Conservation (phyloP, 2,329 filamentous ascomycete species). For the Aurifilum marmelostoma region DNA sequence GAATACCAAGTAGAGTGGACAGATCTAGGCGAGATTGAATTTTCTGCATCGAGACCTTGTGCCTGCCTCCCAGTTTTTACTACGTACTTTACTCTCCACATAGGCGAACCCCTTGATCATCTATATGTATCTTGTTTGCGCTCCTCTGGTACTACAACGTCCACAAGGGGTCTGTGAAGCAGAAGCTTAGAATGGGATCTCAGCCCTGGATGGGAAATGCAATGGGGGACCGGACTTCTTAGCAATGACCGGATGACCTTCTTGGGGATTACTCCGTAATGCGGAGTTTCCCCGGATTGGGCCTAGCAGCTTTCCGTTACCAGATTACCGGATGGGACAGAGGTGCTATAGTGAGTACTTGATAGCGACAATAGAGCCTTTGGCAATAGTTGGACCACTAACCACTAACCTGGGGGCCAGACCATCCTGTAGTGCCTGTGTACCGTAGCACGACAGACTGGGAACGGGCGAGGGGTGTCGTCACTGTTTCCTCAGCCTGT, state of each 20-base stretch:
- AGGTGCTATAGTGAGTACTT: not conserved
- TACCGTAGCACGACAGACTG: not conserved
- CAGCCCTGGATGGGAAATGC: not conserved
- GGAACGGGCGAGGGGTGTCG: not conserved
- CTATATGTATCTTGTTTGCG: not conserved
- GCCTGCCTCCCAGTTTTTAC: not conserved
- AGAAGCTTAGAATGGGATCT: not conserved
- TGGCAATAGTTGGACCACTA: not conserved
- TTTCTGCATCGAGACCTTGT: not conserved
- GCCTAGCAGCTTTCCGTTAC: slow-evolving; percentile 3
- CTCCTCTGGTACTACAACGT: not conserved
- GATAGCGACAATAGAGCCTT: not conserved
- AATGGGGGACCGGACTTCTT: not conserved
- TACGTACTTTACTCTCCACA: not conserved
- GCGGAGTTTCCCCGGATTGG: not conserved
- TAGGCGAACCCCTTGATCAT: not conserved
- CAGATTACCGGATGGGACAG: slow-evolving; percentile 7
- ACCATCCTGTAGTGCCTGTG: not conserved
- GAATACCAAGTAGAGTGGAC: not conserved
- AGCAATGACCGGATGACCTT: not conserved
- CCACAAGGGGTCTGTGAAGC: not conserved
- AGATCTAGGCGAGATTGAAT: not conserved
- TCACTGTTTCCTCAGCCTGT: not conserved
- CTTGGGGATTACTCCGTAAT: not conserved
- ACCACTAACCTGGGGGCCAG: slow-evolving; percentile 1